These are phyloP conservation scores for Talaromyces sp. DNA, from an alignment of 2,329 filamentous ascomycete species.

Conservation along the genomic window DNA sequence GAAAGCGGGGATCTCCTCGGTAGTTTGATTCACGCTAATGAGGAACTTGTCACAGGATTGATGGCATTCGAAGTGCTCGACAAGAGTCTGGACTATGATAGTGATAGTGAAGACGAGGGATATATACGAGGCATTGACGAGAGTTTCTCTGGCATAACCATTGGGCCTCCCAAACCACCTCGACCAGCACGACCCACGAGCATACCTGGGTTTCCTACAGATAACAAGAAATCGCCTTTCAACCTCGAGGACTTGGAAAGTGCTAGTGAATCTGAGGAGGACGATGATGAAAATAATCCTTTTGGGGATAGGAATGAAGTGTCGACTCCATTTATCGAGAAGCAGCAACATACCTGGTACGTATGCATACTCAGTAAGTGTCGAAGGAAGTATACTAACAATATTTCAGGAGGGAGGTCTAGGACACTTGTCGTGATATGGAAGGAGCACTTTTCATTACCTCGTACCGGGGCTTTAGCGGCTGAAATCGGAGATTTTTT, in stretches of 20 bases:
- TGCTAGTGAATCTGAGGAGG: conserved; percentile 45
- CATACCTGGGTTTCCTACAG: conserved; percentile 35
- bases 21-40: conserved; percentile 86
- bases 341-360: conserved; percentile 35
- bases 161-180: conserved; percentile 38
- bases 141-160: conserved; percentile 33
- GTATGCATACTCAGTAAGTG: conserved; percentile 14
- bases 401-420: conserved; percentile 13
- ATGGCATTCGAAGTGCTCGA: conserved; percentile 96
- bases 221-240: conserved; percentile 32
- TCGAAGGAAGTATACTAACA: neutral
- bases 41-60: conserved; percentile 87
- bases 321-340: conserved; percentile 32
- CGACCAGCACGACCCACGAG: conserved; percentile 60
- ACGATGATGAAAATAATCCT: conserved; percentile 80
- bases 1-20: conserved; percentile 91
- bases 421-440: neutral
- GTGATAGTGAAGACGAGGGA: conserved; percentile 60
- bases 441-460: neutral
- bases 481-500: neutral
- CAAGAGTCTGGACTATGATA: conserved; percentile 58
- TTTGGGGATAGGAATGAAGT: conserved; percentile 78
- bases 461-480: neutral
- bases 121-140: conserved; percentile 28
- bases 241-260: conserved; percentile 51